A percentile compares a stretch with the other conserved stretches of the same genome.
These are phyloP conservation scores for Heliamphora pulchella DNA, from an alignment of 179 eudicot genomes.

Conservation along the genomic window DNA sequence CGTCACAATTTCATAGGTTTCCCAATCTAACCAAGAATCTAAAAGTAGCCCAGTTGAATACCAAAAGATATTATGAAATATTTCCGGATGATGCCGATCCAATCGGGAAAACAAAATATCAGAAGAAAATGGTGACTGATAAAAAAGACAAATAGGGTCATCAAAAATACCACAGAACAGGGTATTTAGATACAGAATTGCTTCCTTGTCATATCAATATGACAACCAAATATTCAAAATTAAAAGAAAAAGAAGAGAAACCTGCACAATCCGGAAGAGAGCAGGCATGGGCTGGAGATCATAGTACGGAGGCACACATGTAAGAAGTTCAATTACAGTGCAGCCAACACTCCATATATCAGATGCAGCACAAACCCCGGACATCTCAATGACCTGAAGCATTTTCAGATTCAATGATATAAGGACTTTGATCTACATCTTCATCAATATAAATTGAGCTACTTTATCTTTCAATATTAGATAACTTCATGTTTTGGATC, in stretches of 20 bases:
- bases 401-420: constrained; percentile 1
- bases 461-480: constrained; percentile 1
- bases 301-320: constrained; percentile 95
- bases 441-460: background rate
- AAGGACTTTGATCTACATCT: no score
- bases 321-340: constrained; percentile 97
- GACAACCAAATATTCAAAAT: background rate
- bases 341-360: constrained; percentile 99
- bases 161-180: background rate
- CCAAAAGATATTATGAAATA: background rate
- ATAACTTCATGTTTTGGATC: background rate
- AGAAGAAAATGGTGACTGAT: background rate
- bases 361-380: constrained; percentile 99
- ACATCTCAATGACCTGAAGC: constrained; percentile 96
- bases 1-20: background rate
- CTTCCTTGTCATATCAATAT: background rate
- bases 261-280: constrained; percentile 98
- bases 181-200: background rate
- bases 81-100: background rate
- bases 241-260: constrained; percentile 15
- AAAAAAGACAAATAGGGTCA: constrained; percentile 8
- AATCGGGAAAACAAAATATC: constrained; percentile 1
- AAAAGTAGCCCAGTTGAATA: background rate
- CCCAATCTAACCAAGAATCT: background rate
- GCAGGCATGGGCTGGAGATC: constrained; percentile 99